Base-by-base conservation (phyloP, 257 asterid species). In the Plectranthus barbatus region DNA sequence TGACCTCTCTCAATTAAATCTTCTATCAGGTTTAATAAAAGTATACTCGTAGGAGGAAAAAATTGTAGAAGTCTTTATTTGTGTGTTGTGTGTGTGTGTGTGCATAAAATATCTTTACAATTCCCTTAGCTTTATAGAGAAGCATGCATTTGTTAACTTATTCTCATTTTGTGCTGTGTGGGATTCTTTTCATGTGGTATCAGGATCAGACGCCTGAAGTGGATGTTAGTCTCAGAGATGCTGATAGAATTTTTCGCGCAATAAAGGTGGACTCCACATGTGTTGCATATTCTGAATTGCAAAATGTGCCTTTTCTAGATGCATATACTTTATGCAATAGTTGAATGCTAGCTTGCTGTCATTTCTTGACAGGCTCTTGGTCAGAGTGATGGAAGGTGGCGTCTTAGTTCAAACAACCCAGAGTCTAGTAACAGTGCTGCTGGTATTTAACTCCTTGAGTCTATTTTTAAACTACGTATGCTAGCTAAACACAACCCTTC, bases 351-450 rank as follows among this genome's bases (percentile, higher is more conserved):
- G 63, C 37, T 67, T 72, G 64, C 54, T 17, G 24, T 70, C 26
- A 14, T 45, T 68, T 69, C 56, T 58, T 71, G 59, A 50, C 79
- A 93, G 99, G 90, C 95, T 76, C 96, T 93, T 56, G 72, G 99
- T 77, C 97, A 90, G 76, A 93, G 97, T 84, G 99, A 93, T 83
- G 97, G 97, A 73, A 90, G 91, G 77, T 93, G 97, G 97, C 92
- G 92, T 56, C 80, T 83, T 70, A 90, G 79, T 79, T 74, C 95
- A 73, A 80, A 76, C 80, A 85, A 87, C 66, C 95, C 96, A 3
- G 86, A 90, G 72, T 84, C 95, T 64, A 93, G 99, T 68, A 79
- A 76, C 76, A 79, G 73, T 37, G 96, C 99, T 76, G 96, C 99
- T 42, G 99, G 99, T 87, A 74, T 69, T 44, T 69, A 50, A 58